phyloP scores from a whole-genome alignment of 805 yeast genomes.

The Pichia ethanolica region DNA sequence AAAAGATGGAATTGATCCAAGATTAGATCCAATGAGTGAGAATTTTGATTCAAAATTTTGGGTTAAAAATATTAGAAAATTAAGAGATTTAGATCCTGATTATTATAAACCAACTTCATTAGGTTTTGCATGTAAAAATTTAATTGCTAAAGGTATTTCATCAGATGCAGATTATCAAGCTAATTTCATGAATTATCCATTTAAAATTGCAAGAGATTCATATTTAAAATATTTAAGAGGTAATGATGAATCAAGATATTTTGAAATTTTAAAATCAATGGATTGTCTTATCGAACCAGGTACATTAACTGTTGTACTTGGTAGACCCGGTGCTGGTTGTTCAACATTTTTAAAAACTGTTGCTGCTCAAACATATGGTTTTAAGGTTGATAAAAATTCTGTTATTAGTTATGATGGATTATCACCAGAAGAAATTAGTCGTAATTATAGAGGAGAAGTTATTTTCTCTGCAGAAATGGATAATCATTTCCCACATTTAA shows the following conservation, averaged over 20 bases:
- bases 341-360: slow-evolving; percentile 56
- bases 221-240: slow-evolving; percentile 19
- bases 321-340: slow-evolving; percentile 77
- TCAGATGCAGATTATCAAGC: slow-evolving; percentile 62
- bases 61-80: slow-evolving; percentile 56
- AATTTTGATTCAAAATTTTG: slow-evolving; percentile 54
- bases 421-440: slow-evolving; percentile 38
- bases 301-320: slow-evolving; percentile 59
- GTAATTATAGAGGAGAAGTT: slow-evolving; percentile 57
- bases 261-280: slow-evolving; percentile 52
- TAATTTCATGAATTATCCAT: slow-evolving; percentile 41
- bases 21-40: slow-evolving; percentile 53
- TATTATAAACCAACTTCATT: slow-evolving; percentile 54
- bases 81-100: slow-evolving; percentile 48
- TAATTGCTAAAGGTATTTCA: slow-evolving; percentile 59
- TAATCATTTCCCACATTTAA: slow-evolving; percentile 56
- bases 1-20: slow-evolving; percentile 25
- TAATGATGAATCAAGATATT: slow-evolving; percentile 21
- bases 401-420: slow-evolving; percentile 47
- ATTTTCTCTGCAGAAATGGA: slow-evolving; percentile 63
- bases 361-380: slow-evolving; percentile 52
- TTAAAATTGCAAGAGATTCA: slow-evolving; percentile 27
- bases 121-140: slow-evolving; percentile 51
- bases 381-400: slow-evolving; percentile 39
- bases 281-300: slow-evolving; percentile 56